phyloP scores from a whole-genome alignment of 768 basidiomycete genomes.

The Phlegmacium glaucopus region DNA sequence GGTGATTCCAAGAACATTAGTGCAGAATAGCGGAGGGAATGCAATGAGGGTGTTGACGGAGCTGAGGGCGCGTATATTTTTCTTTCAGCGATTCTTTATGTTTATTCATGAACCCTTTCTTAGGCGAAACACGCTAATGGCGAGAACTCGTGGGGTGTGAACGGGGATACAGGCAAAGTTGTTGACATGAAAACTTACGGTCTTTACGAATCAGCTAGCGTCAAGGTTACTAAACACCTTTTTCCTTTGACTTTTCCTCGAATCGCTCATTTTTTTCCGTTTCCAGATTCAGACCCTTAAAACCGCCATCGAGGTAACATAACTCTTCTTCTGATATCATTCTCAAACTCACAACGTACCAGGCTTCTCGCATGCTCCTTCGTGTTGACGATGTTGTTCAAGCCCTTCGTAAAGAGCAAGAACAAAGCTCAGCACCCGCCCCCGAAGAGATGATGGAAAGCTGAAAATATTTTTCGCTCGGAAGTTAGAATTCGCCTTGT shows the following conservation, averaged over 20 bases:
- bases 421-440: slow-evolving; percentile 40
- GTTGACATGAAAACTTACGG: slow-evolving; percentile 96
- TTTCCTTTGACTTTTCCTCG: not conserved
- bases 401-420: slow-evolving; percentile 77
- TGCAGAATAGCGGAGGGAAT: slow-evolving; percentile 95
- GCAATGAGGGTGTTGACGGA: slow-evolving; percentile 91
- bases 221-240: slow-evolving; percentile 57
- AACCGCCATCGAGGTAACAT: slow-evolving; percentile 85
- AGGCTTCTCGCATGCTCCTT: slow-evolving; percentile 88
- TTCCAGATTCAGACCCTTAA: slow-evolving; percentile 87
- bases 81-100: slow-evolving; percentile 7
- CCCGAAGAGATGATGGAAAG: slow-evolving; percentile 55
- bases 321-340: not conserved
- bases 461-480: too few relatives aligned
- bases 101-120: slow-evolving; percentile 2
- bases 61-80: slow-evolving; percentile 61
- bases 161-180: slow-evolving; percentile 94
- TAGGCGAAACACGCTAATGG: slow-evolving; percentile 96
- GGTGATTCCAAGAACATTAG: slow-evolving; percentile 91
- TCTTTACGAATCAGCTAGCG: slow-evolving; percentile 92
- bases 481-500: too few relatives aligned
- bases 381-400: slow-evolving; percentile 95
- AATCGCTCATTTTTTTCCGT: not conserved
- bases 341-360: slow-evolving; percentile 1
- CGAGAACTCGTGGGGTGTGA: slow-evolving; percentile 88